phyloP scores from a whole-genome alignment of 352 stramenopile species.

The Thalassiosira mediterranea region DNA sequence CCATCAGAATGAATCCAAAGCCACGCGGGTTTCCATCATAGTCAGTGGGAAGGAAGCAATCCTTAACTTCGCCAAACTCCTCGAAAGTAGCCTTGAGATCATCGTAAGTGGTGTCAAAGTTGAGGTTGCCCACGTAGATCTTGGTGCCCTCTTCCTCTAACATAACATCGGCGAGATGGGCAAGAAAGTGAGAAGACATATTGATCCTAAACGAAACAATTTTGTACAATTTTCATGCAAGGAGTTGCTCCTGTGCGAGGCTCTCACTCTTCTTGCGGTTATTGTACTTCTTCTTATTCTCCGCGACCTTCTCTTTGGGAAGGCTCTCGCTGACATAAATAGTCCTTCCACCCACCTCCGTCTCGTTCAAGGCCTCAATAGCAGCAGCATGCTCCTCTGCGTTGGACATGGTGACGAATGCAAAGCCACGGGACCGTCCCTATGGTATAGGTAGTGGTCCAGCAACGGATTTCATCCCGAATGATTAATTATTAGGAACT shows the following conservation, averaged over 20 bases:
- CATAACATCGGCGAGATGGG: neutral
- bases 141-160: conserved; percentile 52
- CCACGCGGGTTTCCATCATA: conserved; percentile 65
- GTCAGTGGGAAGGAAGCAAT: conserved; percentile 79
- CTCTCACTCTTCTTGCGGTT: conserved; percentile 35
- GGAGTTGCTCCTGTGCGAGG: neutral
- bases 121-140: conserved; percentile 83
- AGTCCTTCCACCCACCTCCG: conserved; percentile 64
- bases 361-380: conserved; percentile 66
- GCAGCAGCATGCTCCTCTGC: conserved; percentile 60
- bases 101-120: conserved; percentile 69
- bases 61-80: conserved; percentile 69
- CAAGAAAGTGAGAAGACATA: conserved; percentile 10
- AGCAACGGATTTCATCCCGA: conserved; percentile 10
- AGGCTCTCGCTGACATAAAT: conserved; percentile 75
- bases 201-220: conserved; percentile 3
- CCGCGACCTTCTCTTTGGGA: conserved; percentile 48
- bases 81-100: conserved; percentile 62
- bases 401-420: conserved; percentile 78
- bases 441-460: conserved; percentile 25
- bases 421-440: conserved; percentile 70
- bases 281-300: conserved; percentile 50
- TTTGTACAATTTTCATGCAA: neutral
- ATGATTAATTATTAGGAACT: neutral
- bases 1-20: conserved; percentile 82